phyloP scores from a whole-genome alignment of 2,329 filamentous ascomycete species.

The Epichloe baconii region DNA sequence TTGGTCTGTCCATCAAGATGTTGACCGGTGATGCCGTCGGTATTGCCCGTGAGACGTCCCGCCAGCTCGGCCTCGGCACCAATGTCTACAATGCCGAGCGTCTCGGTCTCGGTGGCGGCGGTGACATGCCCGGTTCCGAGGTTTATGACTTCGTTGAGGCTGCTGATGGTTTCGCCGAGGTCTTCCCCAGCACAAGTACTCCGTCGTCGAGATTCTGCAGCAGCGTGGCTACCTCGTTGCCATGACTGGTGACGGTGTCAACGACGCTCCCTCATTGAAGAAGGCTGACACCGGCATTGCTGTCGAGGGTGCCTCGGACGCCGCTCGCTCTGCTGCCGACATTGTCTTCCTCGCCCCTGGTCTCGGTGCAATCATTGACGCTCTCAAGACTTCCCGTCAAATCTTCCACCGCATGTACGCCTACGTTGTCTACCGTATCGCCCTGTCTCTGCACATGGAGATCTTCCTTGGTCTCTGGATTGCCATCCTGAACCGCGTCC shows the following conservation, averaged over 20 bases:
- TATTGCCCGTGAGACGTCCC: slow-evolving; percentile 83
- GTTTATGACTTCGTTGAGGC: slow-evolving; percentile 93
- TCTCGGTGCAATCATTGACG: slow-evolving; percentile 84
- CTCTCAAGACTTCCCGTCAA: slow-evolving; percentile 82
- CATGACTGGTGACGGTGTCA: slow-evolving; percentile 95
- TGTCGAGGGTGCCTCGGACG: slow-evolving; percentile 83
- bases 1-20: slow-evolving; percentile 91
- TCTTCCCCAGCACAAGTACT: slow-evolving; percentile 93
- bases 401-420: slow-evolving; percentile 97
- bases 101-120: slow-evolving; percentile 77
- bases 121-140: slow-evolving; percentile 87
- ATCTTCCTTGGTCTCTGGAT: slow-evolving; percentile 90
- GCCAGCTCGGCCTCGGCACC: slow-evolving; percentile 80
- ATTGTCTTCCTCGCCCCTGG: slow-evolving; percentile 89
- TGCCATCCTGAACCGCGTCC: slow-evolving; percentile 67
- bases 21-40: slow-evolving; percentile 89
- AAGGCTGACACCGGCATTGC: slow-evolving; percentile 96
- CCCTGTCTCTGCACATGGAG: slow-evolving; percentile 79
- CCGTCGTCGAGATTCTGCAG: slow-evolving; percentile 85
- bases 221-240: slow-evolving; percentile 87
- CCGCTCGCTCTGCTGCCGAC: slow-evolving; percentile 80
- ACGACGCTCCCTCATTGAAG: slow-evolving; percentile 84
- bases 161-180: slow-evolving; percentile 88
- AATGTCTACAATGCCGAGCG: slow-evolving; percentile 92
- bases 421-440: slow-evolving; percentile 91